Conservation (phyloP, 805 yeast genomes). For the Naumovozyma baii region DNA sequence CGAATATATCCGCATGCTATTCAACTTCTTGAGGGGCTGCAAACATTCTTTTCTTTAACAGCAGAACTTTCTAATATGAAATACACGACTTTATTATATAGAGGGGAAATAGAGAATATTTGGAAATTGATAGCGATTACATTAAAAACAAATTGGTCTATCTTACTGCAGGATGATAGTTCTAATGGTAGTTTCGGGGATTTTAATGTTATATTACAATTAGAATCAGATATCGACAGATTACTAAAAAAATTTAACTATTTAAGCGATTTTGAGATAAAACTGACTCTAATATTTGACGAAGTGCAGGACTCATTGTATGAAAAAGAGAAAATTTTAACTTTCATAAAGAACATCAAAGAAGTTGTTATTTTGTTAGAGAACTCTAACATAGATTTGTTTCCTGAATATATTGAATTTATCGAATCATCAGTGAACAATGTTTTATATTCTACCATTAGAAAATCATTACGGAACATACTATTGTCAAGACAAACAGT, state of each 20-base stretch:
- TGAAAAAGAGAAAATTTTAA: not conserved
- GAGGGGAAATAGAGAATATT: constrained; percentile 28
- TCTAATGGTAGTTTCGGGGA: not conserved
- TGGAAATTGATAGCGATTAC: constrained; percentile 30
- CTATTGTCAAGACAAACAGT: not conserved
- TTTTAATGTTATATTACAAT: too few relatives aligned
- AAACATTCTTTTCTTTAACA: constrained; percentile 31
- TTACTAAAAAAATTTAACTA: not conserved
- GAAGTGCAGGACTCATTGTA: not conserved
- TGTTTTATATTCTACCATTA: not conserved
- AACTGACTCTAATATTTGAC: not conserved
- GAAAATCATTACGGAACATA: not conserved
- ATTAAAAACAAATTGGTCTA: constrained; percentile 42
- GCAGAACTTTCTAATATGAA: constrained; percentile 29
- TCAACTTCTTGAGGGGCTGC: constrained; percentile 42
- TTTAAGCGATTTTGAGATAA: not conserved
- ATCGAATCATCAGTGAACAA: not conserved
- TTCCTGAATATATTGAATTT: not conserved
- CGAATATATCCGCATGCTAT: constrained; percentile 49
- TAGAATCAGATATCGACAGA: not conserved
- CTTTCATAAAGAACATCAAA: not conserved
- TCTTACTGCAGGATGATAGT: constrained; percentile 20
- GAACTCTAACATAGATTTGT: not conserved
- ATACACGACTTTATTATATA: constrained; percentile 36
- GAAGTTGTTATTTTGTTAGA: not conserved